These are phyloP conservation scores for Phragmites australis DNA, from an alignment of 176 grass and related monocot species.

Conservation along the genomic window DNA sequence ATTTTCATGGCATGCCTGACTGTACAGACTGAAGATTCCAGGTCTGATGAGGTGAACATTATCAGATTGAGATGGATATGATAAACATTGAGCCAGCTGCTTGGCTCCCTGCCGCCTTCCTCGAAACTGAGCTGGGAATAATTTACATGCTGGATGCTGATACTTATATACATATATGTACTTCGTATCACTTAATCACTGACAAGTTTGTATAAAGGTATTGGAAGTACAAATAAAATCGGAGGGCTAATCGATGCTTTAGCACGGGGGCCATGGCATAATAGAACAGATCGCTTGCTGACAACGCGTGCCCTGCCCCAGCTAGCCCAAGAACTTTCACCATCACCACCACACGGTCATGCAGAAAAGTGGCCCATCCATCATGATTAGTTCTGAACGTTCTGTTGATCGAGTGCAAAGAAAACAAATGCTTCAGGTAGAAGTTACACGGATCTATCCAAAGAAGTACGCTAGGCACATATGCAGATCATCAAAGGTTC, in stretches of 20 bases:
- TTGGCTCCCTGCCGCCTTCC: slow-evolving; percentile 33
- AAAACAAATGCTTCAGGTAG: slow-evolving; percentile 37
- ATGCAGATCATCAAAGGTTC: slow-evolving; percentile 2
- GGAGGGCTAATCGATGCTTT: neutral
- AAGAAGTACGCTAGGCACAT: neutral
- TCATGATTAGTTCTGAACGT: slow-evolving; percentile 12
- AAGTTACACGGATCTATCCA: slow-evolving; percentile 14
- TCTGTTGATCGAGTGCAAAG: neutral
- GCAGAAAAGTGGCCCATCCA: neutral
- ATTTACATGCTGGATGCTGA: neutral
- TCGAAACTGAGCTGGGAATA: slow-evolving; percentile 21
- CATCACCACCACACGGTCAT: neutral
- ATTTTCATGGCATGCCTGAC: slow-evolving; percentile 19
- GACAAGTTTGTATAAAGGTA: neutral
- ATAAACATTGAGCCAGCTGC: neutral
- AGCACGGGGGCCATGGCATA: neutral
- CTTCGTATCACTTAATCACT: neutral
- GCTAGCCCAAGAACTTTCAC: neutral
- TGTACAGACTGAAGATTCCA: slow-evolving; percentile 34
- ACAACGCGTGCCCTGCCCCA: neutral
- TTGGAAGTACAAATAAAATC: neutral
- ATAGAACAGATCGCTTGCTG: slow-evolving; percentile 4
- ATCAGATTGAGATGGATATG: neutral
- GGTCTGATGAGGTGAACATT: slow-evolving; percentile 25
- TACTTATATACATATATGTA: neutral